These are phyloP conservation scores for Skeletonema grethae DNA, from an alignment of 108 stramenopile genomes.

Conservation along the genomic window DNA sequence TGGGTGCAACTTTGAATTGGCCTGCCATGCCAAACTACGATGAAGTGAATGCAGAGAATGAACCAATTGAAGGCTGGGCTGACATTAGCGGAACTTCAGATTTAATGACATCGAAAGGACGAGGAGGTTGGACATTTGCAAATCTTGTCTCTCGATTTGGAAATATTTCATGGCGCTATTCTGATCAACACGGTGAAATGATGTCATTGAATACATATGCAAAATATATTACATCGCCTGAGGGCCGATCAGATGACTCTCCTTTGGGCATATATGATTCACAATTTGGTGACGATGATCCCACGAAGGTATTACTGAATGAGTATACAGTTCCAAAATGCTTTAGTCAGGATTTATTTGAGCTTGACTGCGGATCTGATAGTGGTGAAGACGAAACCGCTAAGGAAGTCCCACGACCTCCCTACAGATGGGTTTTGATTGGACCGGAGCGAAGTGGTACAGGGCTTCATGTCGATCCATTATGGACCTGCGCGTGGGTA, in stretches of 20 bases:
- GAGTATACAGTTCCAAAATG: conserved; percentile 77
- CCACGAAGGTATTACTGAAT: conserved; percentile 44
- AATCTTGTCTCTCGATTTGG: conserved; percentile 63
- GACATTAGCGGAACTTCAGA: conserved; percentile 21
- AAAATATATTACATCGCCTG: conserved; percentile 63
- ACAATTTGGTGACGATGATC: conserved; percentile 60
- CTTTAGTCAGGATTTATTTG: conserved; percentile 79
- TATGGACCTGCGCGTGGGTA: conserved; percentile 88
- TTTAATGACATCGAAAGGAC: conserved; percentile 31
- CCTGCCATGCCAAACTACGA: conserved; percentile 57
- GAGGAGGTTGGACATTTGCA: conserved; percentile 59
- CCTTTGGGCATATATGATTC: conserved; percentile 87
- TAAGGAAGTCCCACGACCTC: conserved; percentile 49
- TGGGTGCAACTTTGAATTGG: conserved; percentile 69
- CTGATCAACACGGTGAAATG: conserved; percentile 81
- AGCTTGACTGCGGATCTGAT: conserved; percentile 32
- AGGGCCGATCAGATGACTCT: conserved; percentile 72
- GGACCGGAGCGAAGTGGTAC: conserved; percentile 84
- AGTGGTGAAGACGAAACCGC: conserved; percentile 7
- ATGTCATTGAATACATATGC: conserved; percentile 68
- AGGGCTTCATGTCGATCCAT: conserved; percentile 84
- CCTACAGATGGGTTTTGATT: conserved; percentile 85
- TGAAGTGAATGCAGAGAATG: not conserved
- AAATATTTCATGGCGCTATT: conserved; percentile 69
- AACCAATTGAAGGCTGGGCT: conserved; percentile 16